These are phyloP conservation scores for Physaria fendleri DNA, from an alignment of 345 rosid species.

Conservation along the genomic window DNA sequence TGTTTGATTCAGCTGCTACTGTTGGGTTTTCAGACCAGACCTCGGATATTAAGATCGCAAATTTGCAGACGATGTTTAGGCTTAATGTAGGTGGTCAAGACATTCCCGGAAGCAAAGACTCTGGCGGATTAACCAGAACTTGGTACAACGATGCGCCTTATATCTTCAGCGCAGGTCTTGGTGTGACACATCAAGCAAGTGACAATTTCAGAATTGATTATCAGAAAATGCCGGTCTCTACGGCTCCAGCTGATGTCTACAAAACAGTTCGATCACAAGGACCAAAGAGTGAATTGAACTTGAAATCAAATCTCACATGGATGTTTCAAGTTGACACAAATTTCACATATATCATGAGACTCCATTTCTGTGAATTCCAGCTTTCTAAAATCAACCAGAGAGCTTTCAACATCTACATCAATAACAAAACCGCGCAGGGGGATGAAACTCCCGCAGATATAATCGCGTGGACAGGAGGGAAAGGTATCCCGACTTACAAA, in stretches of 20 bases:
- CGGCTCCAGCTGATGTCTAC: conserved; percentile 60
- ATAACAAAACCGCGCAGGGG: conserved; percentile 48
- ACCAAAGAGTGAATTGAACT: conserved; percentile 24
- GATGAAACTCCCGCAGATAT: conserved; percentile 44
- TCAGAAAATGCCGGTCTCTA: conserved; percentile 30
- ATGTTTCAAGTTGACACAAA: conserved; percentile 57
- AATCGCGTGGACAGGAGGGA: conserved; percentile 43
- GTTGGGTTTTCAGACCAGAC: conserved; percentile 48
- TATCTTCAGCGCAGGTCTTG: conserved; percentile 42
- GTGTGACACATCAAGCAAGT: conserved; percentile 28
- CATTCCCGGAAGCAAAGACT: conserved; percentile 50
- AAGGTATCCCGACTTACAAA: conserved; percentile 44
- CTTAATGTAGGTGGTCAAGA: conserved; percentile 66
- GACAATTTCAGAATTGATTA: conserved; percentile 31
- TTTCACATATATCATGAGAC: conserved; percentile 58
- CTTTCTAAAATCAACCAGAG: conserved; percentile 45
- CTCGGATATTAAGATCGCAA: conserved; percentile 26
- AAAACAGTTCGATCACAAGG: conserved; percentile 61
- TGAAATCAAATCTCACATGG: conserved; percentile 66
- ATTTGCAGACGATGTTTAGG: conserved; percentile 59
- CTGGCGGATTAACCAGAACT: conserved; percentile 47
- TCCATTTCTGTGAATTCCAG: conserved; percentile 70
- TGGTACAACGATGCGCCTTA: conserved; percentile 75
- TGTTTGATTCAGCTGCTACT: conserved; percentile 44
- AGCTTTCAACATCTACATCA: conserved; percentile 59